phyloP scores from a whole-genome alignment of 148 eudicot genomes.

The Chenopodium album region DNA sequence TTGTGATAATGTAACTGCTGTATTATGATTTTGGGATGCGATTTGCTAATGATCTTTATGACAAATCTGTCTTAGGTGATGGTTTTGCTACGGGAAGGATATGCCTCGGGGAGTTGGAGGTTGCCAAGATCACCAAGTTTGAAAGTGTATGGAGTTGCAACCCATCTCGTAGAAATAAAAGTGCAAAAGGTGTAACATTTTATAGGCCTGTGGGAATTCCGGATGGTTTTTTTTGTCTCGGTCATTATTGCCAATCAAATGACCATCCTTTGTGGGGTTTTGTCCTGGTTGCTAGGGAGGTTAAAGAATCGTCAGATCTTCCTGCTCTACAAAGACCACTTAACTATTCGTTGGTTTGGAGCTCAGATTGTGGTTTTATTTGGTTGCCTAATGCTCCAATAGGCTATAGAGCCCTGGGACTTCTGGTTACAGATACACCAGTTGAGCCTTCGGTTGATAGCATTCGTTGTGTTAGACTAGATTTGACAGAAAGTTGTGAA shows the following conservation, averaged over 20 bases:
- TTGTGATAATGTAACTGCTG: no score
- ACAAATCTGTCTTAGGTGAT: slow-evolving; percentile 43
- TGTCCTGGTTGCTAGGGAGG: slow-evolving; percentile 66
- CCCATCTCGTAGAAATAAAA: slow-evolving; percentile 43
- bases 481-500: slow-evolving; percentile 72
- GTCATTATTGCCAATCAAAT: slow-evolving; percentile 76
- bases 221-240: slow-evolving; percentile 64
- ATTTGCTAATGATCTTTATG: not conserved
- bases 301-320: slow-evolving; percentile 21
- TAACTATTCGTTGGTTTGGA: slow-evolving; percentile 65
- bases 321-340: slow-evolving; percentile 68
- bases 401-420: slow-evolving; percentile 76
- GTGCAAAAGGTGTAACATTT: slow-evolving; percentile 60
- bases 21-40: no score
- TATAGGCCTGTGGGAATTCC: slow-evolving; percentile 67
- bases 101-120: slow-evolving; percentile 76
- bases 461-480: slow-evolving; percentile 69
- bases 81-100: slow-evolving; percentile 77
- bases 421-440: slow-evolving; percentile 55
- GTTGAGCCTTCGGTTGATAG: slow-evolving; percentile 68
- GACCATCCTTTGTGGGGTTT: slow-evolving; percentile 59
- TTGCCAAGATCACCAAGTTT: slow-evolving; percentile 53
- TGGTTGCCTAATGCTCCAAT: slow-evolving; percentile 76
- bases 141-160: slow-evolving; percentile 55
- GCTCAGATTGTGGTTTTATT: slow-evolving; percentile 52